Evolutionary conservation across 306 rosid genomes (phyloP).

Genomic region (Trifolium pratense): DNA sequence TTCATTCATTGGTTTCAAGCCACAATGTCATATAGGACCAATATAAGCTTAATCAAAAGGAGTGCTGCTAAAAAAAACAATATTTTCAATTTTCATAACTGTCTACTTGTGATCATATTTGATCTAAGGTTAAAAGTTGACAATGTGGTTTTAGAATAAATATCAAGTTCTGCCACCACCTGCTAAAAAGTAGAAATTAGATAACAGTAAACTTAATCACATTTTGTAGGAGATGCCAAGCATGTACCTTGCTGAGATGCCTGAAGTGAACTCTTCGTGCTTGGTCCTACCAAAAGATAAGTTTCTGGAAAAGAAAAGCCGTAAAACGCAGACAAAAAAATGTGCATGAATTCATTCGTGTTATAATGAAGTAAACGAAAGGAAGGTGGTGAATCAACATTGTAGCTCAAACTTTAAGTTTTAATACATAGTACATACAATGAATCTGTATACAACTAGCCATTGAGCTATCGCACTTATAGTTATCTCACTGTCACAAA

Average conservation of each 20-base stretch:
- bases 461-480: too few relatives aligned
- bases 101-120: not conserved
- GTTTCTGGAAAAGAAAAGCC: conserved; percentile 29
- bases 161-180: not conserved
- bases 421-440: conserved; percentile 13
- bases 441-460: not conserved
- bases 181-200: conserved; percentile 20
- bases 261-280: not conserved
- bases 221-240: conserved; percentile 1
- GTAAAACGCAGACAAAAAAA: conserved; percentile 7
- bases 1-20: not conserved
- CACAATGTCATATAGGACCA: not conserved
- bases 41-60: conserved; percentile 9
- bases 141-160: not conserved
- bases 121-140: not conserved
- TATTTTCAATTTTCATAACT: not conserved
- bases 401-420: not conserved
- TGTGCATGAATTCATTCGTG: conserved; percentile 9
- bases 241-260: conserved; percentile 34
- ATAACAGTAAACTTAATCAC: not conserved
- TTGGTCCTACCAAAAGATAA: conserved; percentile 14
- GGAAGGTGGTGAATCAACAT: conserved; percentile 13
- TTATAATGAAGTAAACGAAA: not conserved
- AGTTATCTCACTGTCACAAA: too few relatives aligned
- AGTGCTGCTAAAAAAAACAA: not conserved